These are phyloP conservation scores for Cystobasidiaceae sp. DNA, from an alignment of 1,284 basidiomycete genomes.

Conservation along the genomic window DNA sequence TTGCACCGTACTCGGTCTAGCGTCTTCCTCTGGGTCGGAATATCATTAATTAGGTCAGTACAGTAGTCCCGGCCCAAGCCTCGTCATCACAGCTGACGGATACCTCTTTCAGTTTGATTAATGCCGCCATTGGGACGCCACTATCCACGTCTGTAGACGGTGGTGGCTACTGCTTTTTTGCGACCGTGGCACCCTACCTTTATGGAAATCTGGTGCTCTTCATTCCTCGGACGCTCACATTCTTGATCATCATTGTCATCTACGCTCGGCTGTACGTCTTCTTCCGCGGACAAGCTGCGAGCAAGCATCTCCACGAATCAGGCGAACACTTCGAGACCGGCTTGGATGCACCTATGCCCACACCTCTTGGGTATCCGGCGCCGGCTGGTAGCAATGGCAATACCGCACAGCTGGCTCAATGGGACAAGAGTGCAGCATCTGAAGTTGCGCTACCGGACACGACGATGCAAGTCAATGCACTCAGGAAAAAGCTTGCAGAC, in stretches of 20 bases:
- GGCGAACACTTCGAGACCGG: neutral
- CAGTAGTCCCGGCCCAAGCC: neutral
- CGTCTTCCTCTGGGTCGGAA: slow-evolving; percentile 10
- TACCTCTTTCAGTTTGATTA: neutral
- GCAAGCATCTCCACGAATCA: neutral
- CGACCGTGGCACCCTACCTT: neutral
- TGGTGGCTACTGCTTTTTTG: slow-evolving; percentile 29
- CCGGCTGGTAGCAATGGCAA: too few relatives aligned
- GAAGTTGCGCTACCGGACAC: too few relatives aligned
- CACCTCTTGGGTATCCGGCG: neutral
- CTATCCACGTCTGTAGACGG: slow-evolving; percentile 1
- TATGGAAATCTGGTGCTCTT: slow-evolving; percentile 32
- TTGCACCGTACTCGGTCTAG: slow-evolving; percentile 9
- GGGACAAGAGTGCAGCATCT: too few relatives aligned
- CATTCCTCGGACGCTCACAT: slow-evolving; percentile 18
- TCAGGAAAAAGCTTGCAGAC: too few relatives aligned
- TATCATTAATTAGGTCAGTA: slow-evolving; percentile 15
- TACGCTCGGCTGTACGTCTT: slow-evolving; percentile 30
- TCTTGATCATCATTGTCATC: slow-evolving; percentile 25
- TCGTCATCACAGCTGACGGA: neutral
- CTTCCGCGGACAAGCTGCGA: slow-evolving; percentile 16
- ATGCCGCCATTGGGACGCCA: slow-evolving; percentile 15
- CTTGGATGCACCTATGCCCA: neutral
- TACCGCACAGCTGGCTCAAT: too few relatives aligned
- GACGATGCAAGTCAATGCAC: too few relatives aligned